Conservation (phyloP, 2,329 filamentous ascomycete genomes). For the Diplodia intermedia region DNA sequence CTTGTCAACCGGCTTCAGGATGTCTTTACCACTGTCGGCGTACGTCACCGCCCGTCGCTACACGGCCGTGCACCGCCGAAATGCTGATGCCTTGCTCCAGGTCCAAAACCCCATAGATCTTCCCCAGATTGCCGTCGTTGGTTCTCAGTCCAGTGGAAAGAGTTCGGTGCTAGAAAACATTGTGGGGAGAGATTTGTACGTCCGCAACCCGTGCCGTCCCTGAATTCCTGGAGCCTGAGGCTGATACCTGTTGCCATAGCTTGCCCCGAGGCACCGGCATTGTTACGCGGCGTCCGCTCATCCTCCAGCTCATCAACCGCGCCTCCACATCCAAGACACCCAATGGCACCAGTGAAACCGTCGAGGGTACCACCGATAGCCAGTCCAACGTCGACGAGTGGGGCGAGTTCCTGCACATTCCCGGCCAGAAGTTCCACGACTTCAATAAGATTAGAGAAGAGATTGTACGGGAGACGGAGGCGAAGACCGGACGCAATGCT, state of each 20-base stretch:
- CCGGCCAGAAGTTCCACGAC: slow-evolving; percentile 96
- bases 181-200: slow-evolving; percentile 97
- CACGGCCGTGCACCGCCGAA: slow-evolving; percentile 32
- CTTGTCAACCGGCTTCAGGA: slow-evolving; percentile 99
- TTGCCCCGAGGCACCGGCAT: slow-evolving; percentile 97
- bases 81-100: slow-evolving; percentile 53
- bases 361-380: slow-evolving; percentile 72
- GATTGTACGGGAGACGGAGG: slow-evolving; percentile 94
- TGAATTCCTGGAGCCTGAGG: slow-evolving; percentile 25
- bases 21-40: slow-evolving; percentile 96
- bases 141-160: slow-evolving; percentile 98
- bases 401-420: slow-evolving; percentile 98
- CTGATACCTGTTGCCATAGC: slow-evolving; percentile 57
- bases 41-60: slow-evolving; percentile 50
- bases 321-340: slow-evolving; percentile 65
- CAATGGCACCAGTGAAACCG: slow-evolving; percentile 75
- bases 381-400: slow-evolving; percentile 94
- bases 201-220: slow-evolving; percentile 37
- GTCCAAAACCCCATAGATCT: slow-evolving; percentile 99
- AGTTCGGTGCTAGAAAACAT: slow-evolving; percentile 99
- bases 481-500: slow-evolving; percentile 93
- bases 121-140: slow-evolving; percentile 96
- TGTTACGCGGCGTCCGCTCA: slow-evolving; percentile 91
- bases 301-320: slow-evolving; percentile 97
- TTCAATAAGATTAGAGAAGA: slow-evolving; percentile 99